Conservation (phyloP, 106 monocot species). For the Triglochin maritima region DNA sequence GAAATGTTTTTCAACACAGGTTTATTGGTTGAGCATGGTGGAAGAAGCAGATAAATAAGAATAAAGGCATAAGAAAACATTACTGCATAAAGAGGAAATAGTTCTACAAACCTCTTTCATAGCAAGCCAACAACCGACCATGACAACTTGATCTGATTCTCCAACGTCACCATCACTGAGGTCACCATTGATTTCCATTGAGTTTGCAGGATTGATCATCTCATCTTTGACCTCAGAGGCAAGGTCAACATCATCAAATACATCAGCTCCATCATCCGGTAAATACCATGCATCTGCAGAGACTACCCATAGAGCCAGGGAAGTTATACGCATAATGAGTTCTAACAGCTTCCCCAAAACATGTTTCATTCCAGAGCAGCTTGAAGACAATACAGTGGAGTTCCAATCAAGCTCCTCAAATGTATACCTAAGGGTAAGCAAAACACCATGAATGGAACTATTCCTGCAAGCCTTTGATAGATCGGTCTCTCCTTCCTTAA, state of each 20-base stretch:
- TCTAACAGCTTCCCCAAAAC: slow-evolving; percentile 58
- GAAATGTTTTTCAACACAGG: no score
- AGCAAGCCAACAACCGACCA: slow-evolving; percentile 99
- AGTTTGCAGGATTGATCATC: slow-evolving; percentile 23
- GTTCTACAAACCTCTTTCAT: slow-evolving; percentile 78
- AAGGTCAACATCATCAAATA: slow-evolving; percentile 36
- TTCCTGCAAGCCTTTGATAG: slow-evolving; percentile 75
- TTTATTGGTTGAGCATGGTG: no score
- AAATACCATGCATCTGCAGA: slow-evolving; percentile 88
- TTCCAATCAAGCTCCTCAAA: slow-evolving; percentile 97
- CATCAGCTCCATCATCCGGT: slow-evolving; percentile 71
- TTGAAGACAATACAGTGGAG: slow-evolving; percentile 37
- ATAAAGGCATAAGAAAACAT: no score
- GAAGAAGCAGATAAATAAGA: no score
- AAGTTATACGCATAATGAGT: slow-evolving; percentile 77
- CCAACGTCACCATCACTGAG: slow-evolving; percentile 21
- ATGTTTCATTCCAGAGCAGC: slow-evolving; percentile 40
- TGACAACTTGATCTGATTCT: slow-evolving; percentile 66
- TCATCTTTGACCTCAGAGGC: slow-evolving; percentile 28
- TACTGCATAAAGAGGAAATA: no score
- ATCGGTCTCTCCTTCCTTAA: slow-evolving; percentile 80
- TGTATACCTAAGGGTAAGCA: slow-evolving; percentile 88
- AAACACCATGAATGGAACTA: slow-evolving; percentile 93
- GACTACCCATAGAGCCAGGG: slow-evolving; percentile 90
- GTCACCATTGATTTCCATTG: slow-evolving; percentile 19